A percentile compares a stretch with the other conserved stretches of the same genome.
Conservation (phyloP, 2,329 filamentous ascomycete species). For the Parastagonospora avenae region DNA sequence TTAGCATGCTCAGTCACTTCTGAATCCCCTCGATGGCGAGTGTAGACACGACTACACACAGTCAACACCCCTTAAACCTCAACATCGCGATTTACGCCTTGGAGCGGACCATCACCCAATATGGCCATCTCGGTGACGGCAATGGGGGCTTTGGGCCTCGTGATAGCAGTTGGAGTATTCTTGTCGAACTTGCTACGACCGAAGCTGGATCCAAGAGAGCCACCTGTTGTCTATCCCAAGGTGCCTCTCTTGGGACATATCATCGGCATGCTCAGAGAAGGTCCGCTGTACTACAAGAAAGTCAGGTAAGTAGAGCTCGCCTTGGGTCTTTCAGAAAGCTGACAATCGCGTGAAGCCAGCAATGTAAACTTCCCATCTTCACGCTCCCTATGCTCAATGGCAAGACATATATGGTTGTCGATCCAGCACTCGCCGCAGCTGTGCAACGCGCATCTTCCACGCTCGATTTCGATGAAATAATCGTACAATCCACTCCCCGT, state of each 20-base stretch:
- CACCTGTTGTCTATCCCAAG: constrained; percentile 48
- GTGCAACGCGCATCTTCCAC: constrained; percentile 48
- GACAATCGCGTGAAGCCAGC: constrained; percentile 13
- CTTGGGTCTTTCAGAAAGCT: background rate
- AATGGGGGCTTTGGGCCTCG: constrained; percentile 9
- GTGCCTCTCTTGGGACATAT: constrained; percentile 56
- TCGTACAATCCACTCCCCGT: constrained; percentile 46
- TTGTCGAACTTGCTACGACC: constrained; percentile 12
- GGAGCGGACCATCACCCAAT: background rate
- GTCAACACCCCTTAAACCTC: too few species aligned
- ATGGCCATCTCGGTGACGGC: constrained; percentile 7
- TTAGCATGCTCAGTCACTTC: too few species aligned
- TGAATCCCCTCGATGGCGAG: too few species aligned
- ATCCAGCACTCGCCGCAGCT: constrained; percentile 47
- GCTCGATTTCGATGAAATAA: constrained; percentile 52
- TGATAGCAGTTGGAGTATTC: constrained; percentile 7
- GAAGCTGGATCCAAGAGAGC: constrained; percentile 46
- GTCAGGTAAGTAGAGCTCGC: constrained; percentile 41
- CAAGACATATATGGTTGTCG: constrained; percentile 54
- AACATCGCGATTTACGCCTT: background rate
- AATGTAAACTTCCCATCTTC: constrained; percentile 41
- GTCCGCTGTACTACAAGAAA: constrained; percentile 42
- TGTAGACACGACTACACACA: too few species aligned
- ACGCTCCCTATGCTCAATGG: constrained; percentile 53
- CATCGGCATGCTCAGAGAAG: constrained; percentile 49